Conservation (phyloP, 768 basidiomycete genomes). For the Pleurotus cornucopiae region DNA sequence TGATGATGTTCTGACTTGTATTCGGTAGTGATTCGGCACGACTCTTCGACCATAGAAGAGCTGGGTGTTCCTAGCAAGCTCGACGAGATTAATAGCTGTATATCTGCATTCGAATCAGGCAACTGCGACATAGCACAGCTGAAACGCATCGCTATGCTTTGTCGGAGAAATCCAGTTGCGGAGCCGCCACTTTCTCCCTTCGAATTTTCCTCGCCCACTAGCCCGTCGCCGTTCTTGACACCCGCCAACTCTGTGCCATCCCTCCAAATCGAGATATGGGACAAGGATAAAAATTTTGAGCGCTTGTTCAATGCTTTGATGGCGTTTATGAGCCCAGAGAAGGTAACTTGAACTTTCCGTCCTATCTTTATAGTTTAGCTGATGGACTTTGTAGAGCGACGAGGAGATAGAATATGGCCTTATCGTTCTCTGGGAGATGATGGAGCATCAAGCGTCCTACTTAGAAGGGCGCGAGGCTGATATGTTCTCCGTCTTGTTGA, state of each 20-base stretch:
- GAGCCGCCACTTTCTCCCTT: constrained; percentile 45
- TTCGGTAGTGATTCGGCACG: constrained; percentile 19
- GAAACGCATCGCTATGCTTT: constrained; percentile 63
- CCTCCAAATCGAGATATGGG: constrained; percentile 64
- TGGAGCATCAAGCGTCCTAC: constrained; percentile 67
- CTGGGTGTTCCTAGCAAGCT: constrained; percentile 12
- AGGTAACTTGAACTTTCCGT: constrained; percentile 38
- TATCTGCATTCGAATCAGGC: constrained; percentile 49
- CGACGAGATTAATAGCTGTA: constrained; percentile 50
- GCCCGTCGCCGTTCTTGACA: constrained; percentile 52
- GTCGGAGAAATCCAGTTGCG: constrained; percentile 52
- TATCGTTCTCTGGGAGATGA: constrained; percentile 79
- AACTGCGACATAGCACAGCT: constrained; percentile 49
- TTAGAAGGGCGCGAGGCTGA: constrained; percentile 80
- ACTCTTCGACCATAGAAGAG: not conserved
- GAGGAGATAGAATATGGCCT: constrained; percentile 74
- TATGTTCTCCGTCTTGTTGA: constrained; percentile 67
- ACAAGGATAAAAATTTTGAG: constrained; percentile 65
- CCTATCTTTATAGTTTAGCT: too few relatives aligned
- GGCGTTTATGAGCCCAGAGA: constrained; percentile 54
- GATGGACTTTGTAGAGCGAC: constrained; percentile 38
- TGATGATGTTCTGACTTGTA: constrained; percentile 12
- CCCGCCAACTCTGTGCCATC: constrained; percentile 36
- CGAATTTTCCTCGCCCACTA: constrained; percentile 28
- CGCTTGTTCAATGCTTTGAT: constrained; percentile 63